These are phyloP conservation scores for Dictyostelium brefeldianum DNA, from an alignment of 78 protist species.

Conservation along the genomic window DNA sequence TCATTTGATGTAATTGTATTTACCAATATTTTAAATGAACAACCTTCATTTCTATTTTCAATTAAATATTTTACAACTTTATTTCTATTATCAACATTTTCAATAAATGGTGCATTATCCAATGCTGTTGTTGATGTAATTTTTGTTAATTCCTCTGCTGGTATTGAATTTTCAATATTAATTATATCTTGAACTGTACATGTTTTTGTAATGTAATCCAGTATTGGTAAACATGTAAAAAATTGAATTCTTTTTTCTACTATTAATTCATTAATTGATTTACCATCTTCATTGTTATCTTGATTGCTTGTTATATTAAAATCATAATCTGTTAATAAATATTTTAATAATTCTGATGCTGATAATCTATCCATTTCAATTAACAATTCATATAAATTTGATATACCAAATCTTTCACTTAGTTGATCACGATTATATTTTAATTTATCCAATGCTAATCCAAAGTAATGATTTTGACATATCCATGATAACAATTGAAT, in stretches of 20 bases:
- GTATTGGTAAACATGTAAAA: constrained; percentile 3
- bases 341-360: background rate
- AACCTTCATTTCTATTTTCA: background rate
- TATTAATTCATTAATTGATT: background rate
- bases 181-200: background rate
- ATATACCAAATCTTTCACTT: constrained; percentile 7
- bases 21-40: background rate
- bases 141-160: background rate
- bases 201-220: background rate
- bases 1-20: background rate
- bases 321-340: background rate
- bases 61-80: background rate
- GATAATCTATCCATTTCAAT: background rate
- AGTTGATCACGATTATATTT: background rate
- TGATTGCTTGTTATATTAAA: background rate
- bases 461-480: background rate
- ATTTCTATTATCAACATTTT: background rate
- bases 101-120: background rate
- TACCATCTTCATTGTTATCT: background rate
- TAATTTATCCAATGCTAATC: background rate
- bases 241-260: background rate
- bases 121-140: background rate
- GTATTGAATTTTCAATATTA: background rate
- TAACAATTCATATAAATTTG: background rate
- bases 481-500: background rate